These are phyloP conservation scores for Candida pseudofarinosa DNA, from an alignment of 805 yeast genomes.

Conservation along the genomic window DNA sequence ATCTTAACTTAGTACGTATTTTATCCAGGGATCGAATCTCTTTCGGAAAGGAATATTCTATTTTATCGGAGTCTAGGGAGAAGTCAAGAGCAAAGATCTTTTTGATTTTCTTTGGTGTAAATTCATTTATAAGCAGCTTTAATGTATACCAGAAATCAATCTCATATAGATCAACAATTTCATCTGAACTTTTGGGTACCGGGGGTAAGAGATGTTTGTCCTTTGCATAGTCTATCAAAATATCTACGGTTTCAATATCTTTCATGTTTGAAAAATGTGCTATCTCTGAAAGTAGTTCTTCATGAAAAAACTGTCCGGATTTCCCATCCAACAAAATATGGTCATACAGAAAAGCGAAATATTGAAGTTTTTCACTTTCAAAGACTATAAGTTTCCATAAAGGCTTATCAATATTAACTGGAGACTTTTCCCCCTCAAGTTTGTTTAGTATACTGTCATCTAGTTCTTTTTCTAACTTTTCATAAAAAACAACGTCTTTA, in stretches of 20 bases:
- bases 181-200: slow-evolving; percentile 8
- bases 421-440: slow-evolving; percentile 2
- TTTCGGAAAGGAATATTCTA: slow-evolving; percentile 8
- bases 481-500: slow-evolving; percentile 17
- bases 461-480: slow-evolving; percentile 9
- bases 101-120: slow-evolving; percentile 2
- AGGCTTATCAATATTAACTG: slow-evolving; percentile 12
- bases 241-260: neutral
- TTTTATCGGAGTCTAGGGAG: slow-evolving; percentile 2
- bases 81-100: neutral
- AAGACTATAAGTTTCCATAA: slow-evolving; percentile 19
- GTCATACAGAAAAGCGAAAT: slow-evolving; percentile 21
- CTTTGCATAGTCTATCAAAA: slow-evolving; percentile 7
- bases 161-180: slow-evolving; percentile 7
- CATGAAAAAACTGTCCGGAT: slow-evolving; percentile 26
- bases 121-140: neutral
- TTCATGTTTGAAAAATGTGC: slow-evolving; percentile 7
- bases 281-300: slow-evolving; percentile 16
- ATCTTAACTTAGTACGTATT: slow-evolving; percentile 6
- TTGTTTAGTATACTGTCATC: slow-evolving; percentile 10
- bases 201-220: slow-evolving; percentile 1
- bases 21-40: neutral
- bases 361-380: slow-evolving; percentile 9
- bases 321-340: slow-evolving; percentile 32
- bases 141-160: slow-evolving; percentile 4